Evolutionary conservation across 2,329 filamentous ascomycete species (phyloP).

Genomic region (Lecanosticta acicola): DNA sequence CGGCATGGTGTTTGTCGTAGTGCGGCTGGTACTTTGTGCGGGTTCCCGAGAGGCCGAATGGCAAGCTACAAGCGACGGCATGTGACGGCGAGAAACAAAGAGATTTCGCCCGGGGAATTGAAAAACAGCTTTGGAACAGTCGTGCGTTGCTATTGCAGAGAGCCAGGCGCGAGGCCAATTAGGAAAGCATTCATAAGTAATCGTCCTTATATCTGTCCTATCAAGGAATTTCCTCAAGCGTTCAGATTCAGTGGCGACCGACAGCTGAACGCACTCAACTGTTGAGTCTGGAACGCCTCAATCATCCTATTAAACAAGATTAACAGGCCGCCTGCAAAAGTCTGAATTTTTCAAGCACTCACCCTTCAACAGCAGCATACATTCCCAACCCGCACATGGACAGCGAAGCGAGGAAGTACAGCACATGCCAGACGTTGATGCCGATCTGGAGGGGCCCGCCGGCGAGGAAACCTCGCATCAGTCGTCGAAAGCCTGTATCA

Average conservation of each 20-base stretch:
- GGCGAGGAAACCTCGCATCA: conserved; percentile 36
- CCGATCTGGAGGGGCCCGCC: conserved; percentile 18
- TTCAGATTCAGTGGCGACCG: conserved; percentile 13
- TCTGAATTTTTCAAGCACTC: background rate
- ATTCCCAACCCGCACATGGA: conserved; percentile 37
- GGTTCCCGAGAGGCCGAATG: background rate
- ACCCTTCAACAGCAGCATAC: conserved; percentile 36
- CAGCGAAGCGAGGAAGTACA: conserved; percentile 38
- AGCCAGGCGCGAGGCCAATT: too few relatives aligned
- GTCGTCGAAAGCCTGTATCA: conserved; percentile 38
- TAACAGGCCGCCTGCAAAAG: too few relatives aligned
- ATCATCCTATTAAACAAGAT: conserved; percentile 26
- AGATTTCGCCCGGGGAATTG: too few relatives aligned
- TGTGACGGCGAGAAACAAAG: background rate
- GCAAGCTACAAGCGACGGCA: too few relatives aligned
- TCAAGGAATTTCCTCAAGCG: too few relatives aligned
- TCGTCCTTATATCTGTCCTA: too few relatives aligned
- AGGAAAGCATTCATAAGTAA: too few relatives aligned
- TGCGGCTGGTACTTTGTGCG: background rate
- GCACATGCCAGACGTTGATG: conserved; percentile 32
- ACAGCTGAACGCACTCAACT: conserved; percentile 14
- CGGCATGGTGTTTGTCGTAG: background rate
- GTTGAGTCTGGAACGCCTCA: conserved; percentile 25
- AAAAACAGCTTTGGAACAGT: too few relatives aligned
- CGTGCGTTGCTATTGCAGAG: too few relatives aligned